phyloP scores from a whole-genome alignment of 768 basidiomycete species.

The Leccinum incarnatum region DNA sequence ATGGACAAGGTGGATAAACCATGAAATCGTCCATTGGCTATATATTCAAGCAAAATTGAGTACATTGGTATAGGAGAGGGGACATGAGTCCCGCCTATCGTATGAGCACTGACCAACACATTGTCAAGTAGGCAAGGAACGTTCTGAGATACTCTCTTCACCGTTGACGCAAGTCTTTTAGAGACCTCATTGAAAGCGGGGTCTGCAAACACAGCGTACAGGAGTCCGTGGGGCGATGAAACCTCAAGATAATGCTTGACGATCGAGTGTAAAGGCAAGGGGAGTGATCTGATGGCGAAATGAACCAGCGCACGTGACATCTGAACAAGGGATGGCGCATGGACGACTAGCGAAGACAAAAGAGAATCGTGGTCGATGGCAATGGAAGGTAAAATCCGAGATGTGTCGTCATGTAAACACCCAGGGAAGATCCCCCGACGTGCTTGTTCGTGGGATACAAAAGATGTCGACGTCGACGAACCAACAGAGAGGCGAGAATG shows the following conservation, averaged over 20 bases:
- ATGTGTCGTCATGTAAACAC: not conserved
- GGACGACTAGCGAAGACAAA: conserved; percentile 42
- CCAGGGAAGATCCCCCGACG: conserved; percentile 24
- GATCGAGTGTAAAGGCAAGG: conserved; percentile 11
- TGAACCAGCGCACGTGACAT: conserved; percentile 24
- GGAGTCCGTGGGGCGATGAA: conserved; percentile 8
- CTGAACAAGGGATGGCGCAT: conserved; percentile 33
- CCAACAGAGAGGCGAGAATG: conserved; percentile 47
- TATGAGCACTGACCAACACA: conserved; percentile 30
- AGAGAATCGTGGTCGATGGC: conserved; percentile 49
- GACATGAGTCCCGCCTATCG: conserved; percentile 13
- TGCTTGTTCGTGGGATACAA: conserved; percentile 20
- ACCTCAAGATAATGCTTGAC: conserved; percentile 24
- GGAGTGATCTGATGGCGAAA: conserved; percentile 25
- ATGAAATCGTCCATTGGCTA: conserved; percentile 54
- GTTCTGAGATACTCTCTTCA: conserved; percentile 11
- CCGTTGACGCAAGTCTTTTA: conserved; percentile 10
- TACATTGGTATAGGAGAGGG: conserved; percentile 15
- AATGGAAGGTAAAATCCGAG: conserved; percentile 34
- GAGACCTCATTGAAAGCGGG: conserved; percentile 11
- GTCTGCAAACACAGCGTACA: conserved; percentile 22
- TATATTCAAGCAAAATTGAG: conserved; percentile 24
- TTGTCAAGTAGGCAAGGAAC: conserved; percentile 9
- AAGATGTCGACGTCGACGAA: conserved; percentile 4
- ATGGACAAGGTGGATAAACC: conserved; percentile 36